Conservation (phyloP, 805 yeast genomes). For the Spathaspora hagerdaliae region DNA sequence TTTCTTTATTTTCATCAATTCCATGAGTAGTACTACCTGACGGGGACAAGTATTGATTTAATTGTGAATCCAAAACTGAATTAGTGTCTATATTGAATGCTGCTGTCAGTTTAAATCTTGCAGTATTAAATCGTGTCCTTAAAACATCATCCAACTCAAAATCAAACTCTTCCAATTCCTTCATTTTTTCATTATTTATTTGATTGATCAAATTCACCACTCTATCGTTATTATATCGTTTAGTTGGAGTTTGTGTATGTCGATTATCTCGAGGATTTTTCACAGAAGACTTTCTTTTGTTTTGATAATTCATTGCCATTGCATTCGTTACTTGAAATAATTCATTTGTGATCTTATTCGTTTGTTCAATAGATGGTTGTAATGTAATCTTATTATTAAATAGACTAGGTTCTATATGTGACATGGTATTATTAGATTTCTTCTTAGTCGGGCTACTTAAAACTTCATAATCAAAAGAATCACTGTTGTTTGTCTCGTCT, state of each 20-base stretch:
- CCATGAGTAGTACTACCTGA: constrained; percentile 1
- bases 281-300: not conserved
- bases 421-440: not conserved
- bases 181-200: constrained; percentile 24
- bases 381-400: constrained; percentile 4
- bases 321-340: constrained; percentile 27
- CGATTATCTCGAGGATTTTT: not conserved
- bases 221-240: constrained; percentile 29
- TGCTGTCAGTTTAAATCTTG: not conserved
- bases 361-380: constrained; percentile 7
- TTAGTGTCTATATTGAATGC: constrained; percentile 6
- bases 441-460: not conserved
- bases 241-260: not conserved
- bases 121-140: constrained; percentile 14
- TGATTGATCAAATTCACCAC: constrained; percentile 33
- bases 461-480: constrained; percentile 3
- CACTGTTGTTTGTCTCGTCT: not conserved
- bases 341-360: constrained; percentile 20
- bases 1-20: constrained; percentile 27
- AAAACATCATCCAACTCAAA: constrained; percentile 32
- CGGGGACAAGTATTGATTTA: constrained; percentile 16
- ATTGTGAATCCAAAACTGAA: constrained; percentile 32
- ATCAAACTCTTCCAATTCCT: constrained; percentile 17
- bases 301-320: not conserved
- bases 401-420: not conserved